These are phyloP conservation scores for Pseudocercospora cruenta DNA, from an alignment of 2,329 filamentous ascomycete species.

Conservation along the genomic window DNA sequence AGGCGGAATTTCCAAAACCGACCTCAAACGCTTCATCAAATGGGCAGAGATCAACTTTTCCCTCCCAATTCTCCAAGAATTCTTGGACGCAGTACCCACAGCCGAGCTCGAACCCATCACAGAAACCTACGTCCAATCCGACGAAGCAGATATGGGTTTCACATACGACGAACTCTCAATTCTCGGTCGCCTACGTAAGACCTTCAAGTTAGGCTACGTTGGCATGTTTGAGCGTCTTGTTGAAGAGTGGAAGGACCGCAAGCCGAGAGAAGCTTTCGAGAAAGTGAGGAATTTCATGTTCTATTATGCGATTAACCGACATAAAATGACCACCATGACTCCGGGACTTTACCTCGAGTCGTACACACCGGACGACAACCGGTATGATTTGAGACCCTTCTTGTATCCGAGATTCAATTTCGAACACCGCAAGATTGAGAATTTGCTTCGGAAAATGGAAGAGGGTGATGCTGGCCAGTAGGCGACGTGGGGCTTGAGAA, in stretches of 20 bases:
- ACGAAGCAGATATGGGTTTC: slow-evolving; percentile 60
- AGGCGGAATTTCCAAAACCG: slow-evolving; percentile 66
- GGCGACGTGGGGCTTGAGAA: too few relatives aligned
- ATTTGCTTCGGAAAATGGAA: slow-evolving; percentile 46
- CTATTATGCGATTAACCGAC: slow-evolving; percentile 66
- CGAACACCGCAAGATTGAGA: slow-evolving; percentile 55
- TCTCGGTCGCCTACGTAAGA: slow-evolving; percentile 60
- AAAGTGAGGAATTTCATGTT: slow-evolving; percentile 54
- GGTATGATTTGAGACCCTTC: slow-evolving; percentile 62
- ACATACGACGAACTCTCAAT: slow-evolving; percentile 59
- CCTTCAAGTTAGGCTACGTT: slow-evolving; percentile 58
- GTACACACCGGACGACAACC: slow-evolving; percentile 56
- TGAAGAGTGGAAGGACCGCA: slow-evolving; percentile 52
- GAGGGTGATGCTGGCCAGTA: slow-evolving; percentile 28
- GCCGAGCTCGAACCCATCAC: slow-evolving; percentile 66
- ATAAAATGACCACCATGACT: slow-evolving; percentile 66
- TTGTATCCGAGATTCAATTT: slow-evolving; percentile 55
- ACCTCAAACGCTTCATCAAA: slow-evolving; percentile 72
- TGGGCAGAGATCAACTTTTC: slow-evolving; percentile 64
- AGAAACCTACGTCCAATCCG: slow-evolving; percentile 61
- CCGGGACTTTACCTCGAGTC: slow-evolving; percentile 58
- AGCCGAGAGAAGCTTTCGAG: slow-evolving; percentile 39
- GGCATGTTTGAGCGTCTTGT: slow-evolving; percentile 59
- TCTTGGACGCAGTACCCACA: slow-evolving; percentile 60
- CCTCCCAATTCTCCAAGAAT: slow-evolving; percentile 67